A percentile compares a stretch with the other conserved stretches of the same genome.
phyloP scores from a whole-genome alignment of 371 early-diverging fungal genomes.

The Mucor piriformis region DNA sequence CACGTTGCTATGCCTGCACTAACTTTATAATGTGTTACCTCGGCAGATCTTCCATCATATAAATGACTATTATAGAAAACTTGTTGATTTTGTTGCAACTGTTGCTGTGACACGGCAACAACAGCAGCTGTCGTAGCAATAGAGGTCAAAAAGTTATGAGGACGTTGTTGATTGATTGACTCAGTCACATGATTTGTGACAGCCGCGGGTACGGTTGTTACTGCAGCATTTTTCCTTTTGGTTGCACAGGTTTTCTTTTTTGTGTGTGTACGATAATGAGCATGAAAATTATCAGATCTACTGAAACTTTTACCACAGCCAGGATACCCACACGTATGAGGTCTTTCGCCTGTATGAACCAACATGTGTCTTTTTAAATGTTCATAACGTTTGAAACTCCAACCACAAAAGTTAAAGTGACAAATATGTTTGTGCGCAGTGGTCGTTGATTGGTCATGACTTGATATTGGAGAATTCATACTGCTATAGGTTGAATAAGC shows the following conservation, averaged over 20 bases:
- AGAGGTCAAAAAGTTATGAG: not conserved
- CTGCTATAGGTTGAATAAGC: not conserved
- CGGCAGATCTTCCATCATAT: not conserved
- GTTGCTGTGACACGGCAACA: slow-evolving; percentile 16
- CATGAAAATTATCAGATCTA: slow-evolving; percentile 74
- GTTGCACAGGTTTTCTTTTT: slow-evolving; percentile 26
- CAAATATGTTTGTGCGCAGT: slow-evolving; percentile 54
- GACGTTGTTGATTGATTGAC: not conserved
- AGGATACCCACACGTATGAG: slow-evolving; percentile 64
- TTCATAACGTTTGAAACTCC: slow-evolving; percentile 79
- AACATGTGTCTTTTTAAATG: slow-evolving; percentile 82
- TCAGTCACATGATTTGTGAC: not conserved
- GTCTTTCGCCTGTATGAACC: slow-evolving; percentile 65
- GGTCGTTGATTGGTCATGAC: not conserved
- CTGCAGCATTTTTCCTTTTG: slow-evolving; percentile 2
- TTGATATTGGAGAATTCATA: not conserved
- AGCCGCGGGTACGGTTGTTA: slow-evolving; percentile 2
- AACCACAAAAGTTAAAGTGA: slow-evolving; percentile 55
- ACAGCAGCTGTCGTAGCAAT: slow-evolving; percentile 15
- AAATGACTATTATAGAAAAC: not conserved
- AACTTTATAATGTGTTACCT: slow-evolving; percentile 20
- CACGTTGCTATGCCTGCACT: no score
- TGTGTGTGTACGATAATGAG: slow-evolving; percentile 58
- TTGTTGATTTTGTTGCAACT: slow-evolving; percentile 5
- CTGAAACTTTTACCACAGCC: slow-evolving; percentile 74